Conservation (phyloP, 495 filamentous ascomycete species). For the Hypoxylon fuscum region DNA sequence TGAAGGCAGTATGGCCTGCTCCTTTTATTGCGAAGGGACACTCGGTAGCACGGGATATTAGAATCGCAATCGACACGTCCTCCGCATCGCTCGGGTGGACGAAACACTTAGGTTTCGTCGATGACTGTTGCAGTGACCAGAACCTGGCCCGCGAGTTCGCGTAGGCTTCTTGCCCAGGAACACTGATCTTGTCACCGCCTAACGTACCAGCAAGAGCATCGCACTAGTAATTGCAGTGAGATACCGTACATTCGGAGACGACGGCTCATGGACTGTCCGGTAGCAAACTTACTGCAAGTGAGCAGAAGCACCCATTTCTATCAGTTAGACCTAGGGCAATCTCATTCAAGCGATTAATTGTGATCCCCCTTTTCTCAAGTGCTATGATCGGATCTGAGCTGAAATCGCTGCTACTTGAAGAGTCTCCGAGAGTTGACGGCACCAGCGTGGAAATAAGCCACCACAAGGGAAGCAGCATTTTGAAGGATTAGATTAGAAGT, state of each 20-base stretch:
- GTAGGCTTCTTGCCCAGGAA: constrained; percentile 23
- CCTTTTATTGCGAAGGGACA: constrained; percentile 50
- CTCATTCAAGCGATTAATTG: constrained; percentile 7
- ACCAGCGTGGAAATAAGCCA: constrained; percentile 2
- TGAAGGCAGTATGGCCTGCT: constrained; percentile 49
- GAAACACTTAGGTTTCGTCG: constrained; percentile 44
- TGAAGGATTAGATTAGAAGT: neutral
- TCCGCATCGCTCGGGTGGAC: constrained; percentile 42
- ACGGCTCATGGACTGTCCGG: neutral
- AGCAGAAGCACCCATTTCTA: constrained; percentile 15
- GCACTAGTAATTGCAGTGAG: constrained; percentile 12
- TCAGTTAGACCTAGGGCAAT: constrained; percentile 1
- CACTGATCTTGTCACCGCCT: constrained; percentile 9
- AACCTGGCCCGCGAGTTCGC: constrained; percentile 18
- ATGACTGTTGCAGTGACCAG: constrained; percentile 35
- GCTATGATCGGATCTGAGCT: neutral
- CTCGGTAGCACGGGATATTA: constrained; percentile 42
- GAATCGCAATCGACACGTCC: constrained; percentile 46
- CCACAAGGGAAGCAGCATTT: constrained; percentile 1
- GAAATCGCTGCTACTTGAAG: neutral
- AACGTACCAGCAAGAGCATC: constrained; percentile 14
- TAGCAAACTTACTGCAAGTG: constrained; percentile 18
- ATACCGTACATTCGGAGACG: neutral
- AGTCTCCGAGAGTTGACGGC: neutral
- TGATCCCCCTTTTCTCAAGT: constrained; percentile 12